Evolutionary conservation across 148 eudicot genomes (phyloP).

Genomic region (Vaccinium corymbosum): DNA sequence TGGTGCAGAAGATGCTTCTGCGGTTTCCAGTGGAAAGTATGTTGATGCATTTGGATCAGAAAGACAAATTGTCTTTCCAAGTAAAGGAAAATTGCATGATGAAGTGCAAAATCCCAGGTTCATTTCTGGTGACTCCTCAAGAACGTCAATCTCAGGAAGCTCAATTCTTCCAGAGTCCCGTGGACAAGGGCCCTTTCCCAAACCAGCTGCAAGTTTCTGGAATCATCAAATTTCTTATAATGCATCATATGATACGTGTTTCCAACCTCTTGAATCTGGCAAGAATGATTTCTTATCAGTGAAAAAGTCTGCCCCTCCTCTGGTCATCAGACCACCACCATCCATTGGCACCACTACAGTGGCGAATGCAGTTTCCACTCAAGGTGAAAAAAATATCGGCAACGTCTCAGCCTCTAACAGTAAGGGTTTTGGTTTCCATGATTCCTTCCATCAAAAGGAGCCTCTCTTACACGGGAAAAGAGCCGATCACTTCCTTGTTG

Average conservation of each 20-base stretch:
- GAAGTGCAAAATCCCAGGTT: slow-evolving; percentile 31
- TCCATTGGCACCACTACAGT: slow-evolving; percentile 22
- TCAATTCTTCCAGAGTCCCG: slow-evolving; percentile 29
- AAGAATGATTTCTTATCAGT: slow-evolving; percentile 34
- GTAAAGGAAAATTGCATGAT: slow-evolving; percentile 26
- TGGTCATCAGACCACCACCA: slow-evolving; percentile 39
- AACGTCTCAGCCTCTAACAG: slow-evolving; percentile 17
- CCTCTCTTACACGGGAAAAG: slow-evolving; percentile 27
- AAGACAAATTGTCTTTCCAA: slow-evolving; percentile 24
- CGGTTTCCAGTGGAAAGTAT: slow-evolving; percentile 21
- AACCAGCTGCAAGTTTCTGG: slow-evolving; percentile 28
- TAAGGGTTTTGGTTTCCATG: slow-evolving; percentile 19
- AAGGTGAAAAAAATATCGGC: slow-evolving; percentile 19
- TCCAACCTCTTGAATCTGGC: slow-evolving; percentile 36
- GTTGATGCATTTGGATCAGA: slow-evolving; percentile 41
- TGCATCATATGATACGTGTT: slow-evolving; percentile 30
- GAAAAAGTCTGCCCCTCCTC: slow-evolving; percentile 37
- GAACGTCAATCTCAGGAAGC: slow-evolving; percentile 19
- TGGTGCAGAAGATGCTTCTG: slow-evolving; percentile 28
- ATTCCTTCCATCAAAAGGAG: slow-evolving; percentile 28
- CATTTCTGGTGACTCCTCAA: slow-evolving; percentile 26
- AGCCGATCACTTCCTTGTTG: slow-evolving; percentile 26
- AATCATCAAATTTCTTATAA: slow-evolving; percentile 27
- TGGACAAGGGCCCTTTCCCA: slow-evolving; percentile 33
- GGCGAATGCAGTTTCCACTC: slow-evolving; percentile 24